Conservation (phyloP, 1,139 yeast genomes). For the Suhomyces terraborum region DNA sequence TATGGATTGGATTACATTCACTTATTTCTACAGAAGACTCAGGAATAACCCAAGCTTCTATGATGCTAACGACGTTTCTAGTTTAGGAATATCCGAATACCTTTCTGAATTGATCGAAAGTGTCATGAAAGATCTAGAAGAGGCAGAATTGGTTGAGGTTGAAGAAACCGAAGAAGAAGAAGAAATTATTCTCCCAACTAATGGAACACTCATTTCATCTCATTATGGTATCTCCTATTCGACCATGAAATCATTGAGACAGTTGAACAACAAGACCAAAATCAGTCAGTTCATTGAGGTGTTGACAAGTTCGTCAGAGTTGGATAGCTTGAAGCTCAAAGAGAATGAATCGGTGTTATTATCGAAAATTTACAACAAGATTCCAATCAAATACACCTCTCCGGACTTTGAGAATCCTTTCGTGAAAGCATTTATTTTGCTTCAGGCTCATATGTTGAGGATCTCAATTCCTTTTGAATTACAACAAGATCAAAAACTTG, state of each 20-base stretch:
- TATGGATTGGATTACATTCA: constrained; percentile 85
- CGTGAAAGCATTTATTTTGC: constrained; percentile 69
- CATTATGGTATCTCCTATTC: constrained; percentile 65
- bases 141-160: constrained; percentile 64
- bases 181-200: constrained; percentile 57
- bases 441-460: constrained; percentile 83
- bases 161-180: constrained; percentile 36
- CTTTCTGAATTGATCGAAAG: constrained; percentile 81
- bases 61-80: constrained; percentile 66
- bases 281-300: constrained; percentile 67
- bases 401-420: constrained; percentile 54
- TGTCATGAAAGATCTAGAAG: constrained; percentile 64
- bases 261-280: constrained; percentile 57
- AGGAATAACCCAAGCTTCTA: constrained; percentile 87
- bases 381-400: constrained; percentile 57
- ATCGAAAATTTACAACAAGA: constrained; percentile 50
- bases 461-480: constrained; percentile 58
- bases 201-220: constrained; percentile 74
- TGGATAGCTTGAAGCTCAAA: constrained; percentile 63
- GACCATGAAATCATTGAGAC: constrained; percentile 63
- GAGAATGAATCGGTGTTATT: constrained; percentile 56
- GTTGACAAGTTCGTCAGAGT: constrained; percentile 68
- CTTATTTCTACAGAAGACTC: constrained; percentile 79
- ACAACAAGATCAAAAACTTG: constrained; percentile 52
- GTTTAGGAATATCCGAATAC: constrained; percentile 73